These are phyloP conservation scores for Penicillium daleae DNA, from an alignment of 495 filamentous ascomycete genomes.

Conservation along the genomic window DNA sequence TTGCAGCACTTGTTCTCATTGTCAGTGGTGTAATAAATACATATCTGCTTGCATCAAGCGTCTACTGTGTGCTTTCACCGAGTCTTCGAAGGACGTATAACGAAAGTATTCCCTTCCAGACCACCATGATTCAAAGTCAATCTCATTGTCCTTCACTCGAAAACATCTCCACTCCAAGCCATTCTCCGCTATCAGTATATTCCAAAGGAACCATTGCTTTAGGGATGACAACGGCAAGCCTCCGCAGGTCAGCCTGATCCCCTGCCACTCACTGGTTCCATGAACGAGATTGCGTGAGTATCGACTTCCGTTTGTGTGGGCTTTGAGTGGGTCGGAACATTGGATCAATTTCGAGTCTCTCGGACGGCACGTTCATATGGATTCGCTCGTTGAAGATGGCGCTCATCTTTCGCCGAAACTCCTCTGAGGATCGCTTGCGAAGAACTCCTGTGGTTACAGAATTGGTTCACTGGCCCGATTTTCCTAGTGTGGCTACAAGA, in stretches of 20 bases:
- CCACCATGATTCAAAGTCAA: not conserved
- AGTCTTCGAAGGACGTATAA: not conserved
- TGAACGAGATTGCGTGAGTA: slow-evolving; percentile 20
- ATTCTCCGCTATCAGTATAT: too few species aligned
- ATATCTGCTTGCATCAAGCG: slow-evolving; percentile 6
- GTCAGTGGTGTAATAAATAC: slow-evolving; percentile 23
- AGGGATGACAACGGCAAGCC: not conserved
- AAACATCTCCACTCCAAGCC: too few species aligned
- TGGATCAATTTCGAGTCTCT: slow-evolving; percentile 34
- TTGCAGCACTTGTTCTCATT: not conserved
- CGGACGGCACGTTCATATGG: slow-evolving; percentile 27
- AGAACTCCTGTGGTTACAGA: slow-evolving; percentile 22
- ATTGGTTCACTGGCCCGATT: slow-evolving; percentile 1
- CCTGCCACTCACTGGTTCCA: not conserved
- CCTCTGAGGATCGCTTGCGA: slow-evolving; percentile 42
- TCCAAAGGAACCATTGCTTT: not conserved
- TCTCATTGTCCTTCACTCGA: not conserved
- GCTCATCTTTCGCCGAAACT: slow-evolving; percentile 44
- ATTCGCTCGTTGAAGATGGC: slow-evolving; percentile 44
- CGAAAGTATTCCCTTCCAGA: not conserved
- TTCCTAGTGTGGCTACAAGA: not conserved
- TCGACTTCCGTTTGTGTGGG: slow-evolving; percentile 21
- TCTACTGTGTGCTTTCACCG: not conserved
- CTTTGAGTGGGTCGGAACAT: slow-evolving; percentile 12
- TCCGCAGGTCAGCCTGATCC: not conserved